Conservation (phyloP, 2,329 filamentous ascomycete species). For the Chaetomium sp. region DNA sequence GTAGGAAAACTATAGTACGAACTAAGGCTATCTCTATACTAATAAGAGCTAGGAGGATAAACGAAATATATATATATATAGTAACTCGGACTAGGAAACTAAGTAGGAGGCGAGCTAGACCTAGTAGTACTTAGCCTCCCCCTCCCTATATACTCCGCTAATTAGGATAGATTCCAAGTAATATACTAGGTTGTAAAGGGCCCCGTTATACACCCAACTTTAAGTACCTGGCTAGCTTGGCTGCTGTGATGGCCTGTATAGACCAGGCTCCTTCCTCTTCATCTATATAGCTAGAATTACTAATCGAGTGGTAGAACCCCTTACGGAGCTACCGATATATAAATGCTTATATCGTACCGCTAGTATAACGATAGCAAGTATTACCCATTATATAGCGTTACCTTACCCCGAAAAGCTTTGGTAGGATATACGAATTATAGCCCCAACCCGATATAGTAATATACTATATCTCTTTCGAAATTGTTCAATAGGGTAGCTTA, state of each 20-base stretch:
- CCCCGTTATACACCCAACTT: no score
- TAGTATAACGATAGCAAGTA: constrained; percentile 12
- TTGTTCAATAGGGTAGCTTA: constrained; percentile 12
- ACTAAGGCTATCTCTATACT: no score
- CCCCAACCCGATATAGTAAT: constrained; percentile 9
- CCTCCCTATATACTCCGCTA: constrained; percentile 5
- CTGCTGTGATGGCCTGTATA: constrained; percentile 11
- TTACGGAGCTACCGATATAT: no score
- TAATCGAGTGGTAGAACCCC: constrained; percentile 15
- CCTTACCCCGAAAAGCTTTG: constrained; percentile 7
- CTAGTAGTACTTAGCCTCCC: constrained; percentile 13
- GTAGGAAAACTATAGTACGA: no score
- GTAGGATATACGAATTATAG: constrained; percentile 15
- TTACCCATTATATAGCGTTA: constrained; percentile 13
- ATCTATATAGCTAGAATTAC: constrained; percentile 14
- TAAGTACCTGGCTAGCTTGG: no score
- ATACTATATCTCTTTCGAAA: neutral
- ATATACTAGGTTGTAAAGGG: constrained; percentile 15
- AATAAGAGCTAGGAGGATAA: no score
- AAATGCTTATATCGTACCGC: constrained; percentile 5
- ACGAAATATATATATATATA: no score
- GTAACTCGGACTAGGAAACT: constrained; percentile 12
- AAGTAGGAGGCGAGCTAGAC: constrained; percentile 14
- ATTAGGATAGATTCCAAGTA: constrained; percentile 14
- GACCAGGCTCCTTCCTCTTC: constrained; percentile 12